A percentile compares a stretch with the other conserved stretches of the same genome.
Evolutionary conservation across 352 stramenopile species (phyloP).

Genomic region (Phytophthora hibernalis): DNA sequence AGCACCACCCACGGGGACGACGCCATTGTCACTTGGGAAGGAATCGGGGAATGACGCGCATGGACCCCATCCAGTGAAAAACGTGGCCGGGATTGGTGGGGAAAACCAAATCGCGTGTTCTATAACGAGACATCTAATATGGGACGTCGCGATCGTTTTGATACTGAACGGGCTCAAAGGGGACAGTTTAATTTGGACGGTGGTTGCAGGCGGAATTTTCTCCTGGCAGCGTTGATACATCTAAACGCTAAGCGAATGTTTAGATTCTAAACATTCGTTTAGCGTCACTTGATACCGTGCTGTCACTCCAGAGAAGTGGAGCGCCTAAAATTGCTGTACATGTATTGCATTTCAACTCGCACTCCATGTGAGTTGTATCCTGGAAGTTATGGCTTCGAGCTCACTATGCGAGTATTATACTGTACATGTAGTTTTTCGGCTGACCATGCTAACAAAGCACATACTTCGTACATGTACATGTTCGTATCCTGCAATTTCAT

Average conservation of each 20-base stretch:
- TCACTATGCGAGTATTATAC: too few species aligned
- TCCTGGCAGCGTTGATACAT: conserved; percentile 28
- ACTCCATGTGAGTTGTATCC: too few species aligned
- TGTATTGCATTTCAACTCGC: too few species aligned
- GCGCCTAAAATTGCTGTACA: too few species aligned
- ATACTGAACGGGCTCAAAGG: neutral
- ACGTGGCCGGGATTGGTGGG: conserved; percentile 10
- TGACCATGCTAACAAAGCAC: too few species aligned
- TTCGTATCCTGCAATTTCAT: too few species aligned
- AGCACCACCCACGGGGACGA: conserved; percentile 78
- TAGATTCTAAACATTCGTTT: conserved; percentile 37
- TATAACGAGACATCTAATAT: conserved; percentile 1
- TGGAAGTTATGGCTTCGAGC: too few species aligned
- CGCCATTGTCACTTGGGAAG: conserved; percentile 13
- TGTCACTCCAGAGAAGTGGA: neutral
- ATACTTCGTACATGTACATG: too few species aligned
- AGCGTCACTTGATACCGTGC: neutral
- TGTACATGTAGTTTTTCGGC: too few species aligned
- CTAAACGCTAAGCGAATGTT: too few species aligned
- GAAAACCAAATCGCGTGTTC: conserved; percentile 37
- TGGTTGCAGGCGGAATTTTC: conserved; percentile 22
- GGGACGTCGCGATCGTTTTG: neutral
- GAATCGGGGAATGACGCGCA: conserved; percentile 27
- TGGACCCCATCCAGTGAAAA: conserved; percentile 32
- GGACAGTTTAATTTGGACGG: conserved; percentile 8